phyloP scores from a whole-genome alignment of 129 eudicot genomes.

The Pulicaria dysenterica region DNA sequence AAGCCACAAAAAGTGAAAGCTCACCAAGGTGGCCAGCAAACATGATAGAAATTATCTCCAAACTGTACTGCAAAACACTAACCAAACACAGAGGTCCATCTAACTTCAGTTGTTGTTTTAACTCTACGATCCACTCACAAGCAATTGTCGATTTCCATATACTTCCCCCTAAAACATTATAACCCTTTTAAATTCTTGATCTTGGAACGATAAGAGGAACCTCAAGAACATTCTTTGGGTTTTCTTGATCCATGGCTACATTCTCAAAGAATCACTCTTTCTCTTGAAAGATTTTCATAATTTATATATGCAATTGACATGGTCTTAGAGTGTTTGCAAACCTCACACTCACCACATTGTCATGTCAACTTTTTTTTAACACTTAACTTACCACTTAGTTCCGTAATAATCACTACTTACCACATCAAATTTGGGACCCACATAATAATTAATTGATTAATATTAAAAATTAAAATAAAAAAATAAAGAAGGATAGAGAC shows the following conservation, averaged over 20 bases:
- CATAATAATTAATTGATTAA: no score
- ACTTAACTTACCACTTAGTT: no score
- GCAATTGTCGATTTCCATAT: slow-evolving; percentile 29
- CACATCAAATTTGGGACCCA: no score
- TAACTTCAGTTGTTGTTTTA: slow-evolving; percentile 38
- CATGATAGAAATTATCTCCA: slow-evolving; percentile 36
- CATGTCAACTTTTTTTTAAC: no score
- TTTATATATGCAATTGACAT: no score
- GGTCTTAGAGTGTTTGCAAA: no score
- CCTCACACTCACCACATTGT: no score
- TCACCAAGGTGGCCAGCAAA: slow-evolving; percentile 43
- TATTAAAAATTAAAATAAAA: no score
- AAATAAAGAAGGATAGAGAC: no score
- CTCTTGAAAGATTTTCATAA: not conserved
- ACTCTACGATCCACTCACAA: slow-evolving; percentile 15
- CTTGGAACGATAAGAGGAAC: slow-evolving; percentile 26
- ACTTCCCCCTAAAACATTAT: not conserved
- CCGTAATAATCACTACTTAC: no score
- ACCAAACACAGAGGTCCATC: slow-evolving; percentile 39
- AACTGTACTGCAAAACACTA: slow-evolving; percentile 36
- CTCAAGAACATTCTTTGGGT: slow-evolving; percentile 16
- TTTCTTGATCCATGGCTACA: slow-evolving; percentile 33
- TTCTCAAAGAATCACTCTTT: slow-evolving; percentile 5
- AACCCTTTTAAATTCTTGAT: slow-evolving; percentile 13
- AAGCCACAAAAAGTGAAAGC: slow-evolving; percentile 35